phyloP scores from a whole-genome alignment of 495 filamentous ascomycete genomes.

The Neurospora sublineolata region DNA sequence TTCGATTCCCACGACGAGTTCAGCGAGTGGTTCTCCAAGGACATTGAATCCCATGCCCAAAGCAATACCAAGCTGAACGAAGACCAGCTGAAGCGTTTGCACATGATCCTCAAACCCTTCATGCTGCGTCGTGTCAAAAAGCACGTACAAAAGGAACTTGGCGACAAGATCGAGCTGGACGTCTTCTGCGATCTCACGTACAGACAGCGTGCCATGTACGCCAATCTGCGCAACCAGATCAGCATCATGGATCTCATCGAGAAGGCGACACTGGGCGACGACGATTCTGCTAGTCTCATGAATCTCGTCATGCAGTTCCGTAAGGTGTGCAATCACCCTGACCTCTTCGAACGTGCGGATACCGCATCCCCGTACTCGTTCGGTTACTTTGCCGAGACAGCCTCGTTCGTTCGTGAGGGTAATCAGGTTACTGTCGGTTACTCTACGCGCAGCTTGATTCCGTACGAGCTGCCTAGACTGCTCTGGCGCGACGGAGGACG shows the following conservation, averaged over 20 bases:
- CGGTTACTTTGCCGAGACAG: slow-evolving; percentile 82
- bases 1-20: slow-evolving; percentile 99
- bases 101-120: slow-evolving; percentile 99
- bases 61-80: slow-evolving; percentile 98
- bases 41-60: slow-evolving; percentile 96
- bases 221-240: slow-evolving; percentile 85
- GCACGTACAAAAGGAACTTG: slow-evolving; percentile 95
- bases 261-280: slow-evolving; percentile 88
- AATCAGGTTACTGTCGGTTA: slow-evolving; percentile 68
- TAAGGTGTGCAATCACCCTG: slow-evolving; percentile 98
- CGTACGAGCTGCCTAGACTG: slow-evolving; percentile 69
- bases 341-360: slow-evolving; percentile 91
- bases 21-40: slow-evolving; percentile 99
- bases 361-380: slow-evolving; percentile 75
- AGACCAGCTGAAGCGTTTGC: slow-evolving; percentile 87
- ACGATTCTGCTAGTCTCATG: slow-evolving; percentile 94
- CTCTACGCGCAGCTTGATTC: slow-evolving; percentile 75
- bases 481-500: slow-evolving; percentile 67
- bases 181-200: slow-evolving; percentile 96
- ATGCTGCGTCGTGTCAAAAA: slow-evolving; percentile 99
- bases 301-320: slow-evolving; percentile 99
- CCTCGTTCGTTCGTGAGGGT: slow-evolving; percentile 86
- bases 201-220: slow-evolving; percentile 89
- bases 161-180: slow-evolving; percentile 95
- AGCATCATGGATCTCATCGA: slow-evolving; percentile 98